Evolutionary conservation across 495 filamentous ascomycete species (phyloP).

Genomic region (Melanomma pulvis-pyrius): DNA sequence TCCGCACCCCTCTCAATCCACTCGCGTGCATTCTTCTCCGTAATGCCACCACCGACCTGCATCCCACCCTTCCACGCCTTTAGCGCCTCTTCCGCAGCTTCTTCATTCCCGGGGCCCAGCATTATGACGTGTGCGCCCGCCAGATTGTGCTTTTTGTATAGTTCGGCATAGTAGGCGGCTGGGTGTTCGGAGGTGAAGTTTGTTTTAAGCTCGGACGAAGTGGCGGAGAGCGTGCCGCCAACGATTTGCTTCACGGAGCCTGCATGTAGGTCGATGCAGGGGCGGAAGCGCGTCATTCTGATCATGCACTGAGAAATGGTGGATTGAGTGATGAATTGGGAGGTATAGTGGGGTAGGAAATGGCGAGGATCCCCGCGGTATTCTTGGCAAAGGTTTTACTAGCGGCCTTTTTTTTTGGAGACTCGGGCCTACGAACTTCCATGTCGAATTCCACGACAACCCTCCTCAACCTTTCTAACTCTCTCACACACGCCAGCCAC

Average conservation of each 20-base stretch:
- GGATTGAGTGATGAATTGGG: neutral
- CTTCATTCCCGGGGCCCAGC: conserved; percentile 84
- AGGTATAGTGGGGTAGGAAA: neutral
- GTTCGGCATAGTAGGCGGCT: conserved; percentile 72
- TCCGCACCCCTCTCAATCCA: conserved; percentile 90
- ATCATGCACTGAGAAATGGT: neutral
- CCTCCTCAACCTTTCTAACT: no score
- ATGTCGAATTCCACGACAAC: neutral
- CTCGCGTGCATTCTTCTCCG: conserved; percentile 73
- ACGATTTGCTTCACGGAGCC: conserved; percentile 98
- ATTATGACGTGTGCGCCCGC: conserved; percentile 91
- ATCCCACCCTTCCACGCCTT: conserved; percentile 72
- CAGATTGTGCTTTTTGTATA: conserved; percentile 75
- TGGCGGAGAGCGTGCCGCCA: conserved; percentile 78
- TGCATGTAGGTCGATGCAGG: conserved; percentile 95
- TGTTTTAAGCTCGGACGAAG: conserved; percentile 70
- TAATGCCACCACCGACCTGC: conserved; percentile 92
- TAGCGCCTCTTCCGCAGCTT: conserved; percentile 76
- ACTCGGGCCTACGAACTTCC: neutral
- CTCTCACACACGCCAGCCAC: neutral
- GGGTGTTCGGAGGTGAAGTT: conserved; percentile 87
- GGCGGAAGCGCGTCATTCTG: conserved; percentile 87
- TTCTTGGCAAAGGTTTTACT: neutral
- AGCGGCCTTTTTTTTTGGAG: conserved; percentile 11
- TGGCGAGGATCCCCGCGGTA: neutral